Percentiles rank a stretch among this genome's conserved stretches.
These are phyloP conservation scores for Yamadazyma triangularis DNA, from an alignment of 1,139 yeast genomes.

Conservation along the genomic window DNA sequence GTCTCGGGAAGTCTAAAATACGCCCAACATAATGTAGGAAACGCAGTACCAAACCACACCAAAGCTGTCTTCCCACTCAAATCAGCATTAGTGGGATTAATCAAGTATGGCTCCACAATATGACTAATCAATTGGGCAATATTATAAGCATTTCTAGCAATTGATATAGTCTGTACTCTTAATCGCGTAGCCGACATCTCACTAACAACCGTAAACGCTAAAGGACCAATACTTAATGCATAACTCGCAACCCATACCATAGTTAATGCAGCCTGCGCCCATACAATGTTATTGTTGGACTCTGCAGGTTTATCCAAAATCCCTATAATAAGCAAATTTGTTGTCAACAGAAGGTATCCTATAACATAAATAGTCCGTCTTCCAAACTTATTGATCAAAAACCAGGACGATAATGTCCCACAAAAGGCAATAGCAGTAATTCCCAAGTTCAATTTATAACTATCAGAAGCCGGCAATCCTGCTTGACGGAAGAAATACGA, in stretches of 20 bases:
- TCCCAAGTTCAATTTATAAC: conserved; percentile 23
- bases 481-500: conserved; percentile 19
- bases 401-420: conserved; percentile 16
- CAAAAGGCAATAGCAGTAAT: conserved; percentile 19
- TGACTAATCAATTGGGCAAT: conserved; percentile 35
- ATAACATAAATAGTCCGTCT: conserved; percentile 14
- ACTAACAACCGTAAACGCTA: conserved; percentile 48
- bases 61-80: conserved; percentile 55
- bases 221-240: conserved; percentile 52
- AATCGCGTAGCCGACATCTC: conserved; percentile 51
- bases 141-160: conserved; percentile 46
- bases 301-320: conserved; percentile 26
- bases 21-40: conserved; percentile 35
- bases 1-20: conserved; percentile 56
- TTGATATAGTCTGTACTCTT: conserved; percentile 48
- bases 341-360: conserved; percentile 9
- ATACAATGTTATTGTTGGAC: conserved; percentile 8
- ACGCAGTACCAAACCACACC: conserved; percentile 48
- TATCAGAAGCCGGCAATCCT: conserved; percentile 12
- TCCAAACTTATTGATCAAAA: conserved; percentile 12
- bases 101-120: conserved; percentile 50
- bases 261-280: conserved; percentile 15
- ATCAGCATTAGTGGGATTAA: conserved; percentile 50
- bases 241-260: conserved; percentile 21
- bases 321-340: conserved; percentile 15